phyloP scores from a whole-genome alignment of 2,329 filamentous ascomycete genomes.

The Hypoxylon sp. region DNA sequence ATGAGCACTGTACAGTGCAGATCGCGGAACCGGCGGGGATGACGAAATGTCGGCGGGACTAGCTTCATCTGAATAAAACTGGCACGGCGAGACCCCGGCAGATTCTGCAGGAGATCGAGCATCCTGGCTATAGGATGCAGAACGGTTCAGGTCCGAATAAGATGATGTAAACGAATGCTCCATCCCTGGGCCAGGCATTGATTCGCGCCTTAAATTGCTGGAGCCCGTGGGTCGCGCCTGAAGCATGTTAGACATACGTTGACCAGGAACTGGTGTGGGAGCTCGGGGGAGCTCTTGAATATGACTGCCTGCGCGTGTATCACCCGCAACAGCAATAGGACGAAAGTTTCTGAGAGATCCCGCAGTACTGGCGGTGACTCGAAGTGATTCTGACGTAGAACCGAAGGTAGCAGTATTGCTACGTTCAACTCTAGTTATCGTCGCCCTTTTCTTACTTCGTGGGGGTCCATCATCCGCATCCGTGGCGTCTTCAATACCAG shows the following conservation, averaged over 20 bases:
- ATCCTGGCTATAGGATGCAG: conserved; percentile 63
- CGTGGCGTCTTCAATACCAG: conserved; percentile 78
- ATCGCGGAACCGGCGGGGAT: conserved; percentile 85
- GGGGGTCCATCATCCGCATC: conserved; percentile 70
- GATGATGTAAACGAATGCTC: conserved; percentile 53
- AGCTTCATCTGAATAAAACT: conserved; percentile 66
- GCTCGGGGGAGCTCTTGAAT: conserved; percentile 81
- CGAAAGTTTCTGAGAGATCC: conserved; percentile 89
- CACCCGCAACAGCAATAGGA: conserved; percentile 72
- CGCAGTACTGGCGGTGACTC: conserved; percentile 91
- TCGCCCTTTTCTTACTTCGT: conserved; percentile 80
- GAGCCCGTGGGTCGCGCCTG: conserved; percentile 56
- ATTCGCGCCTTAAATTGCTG: conserved; percentile 73
- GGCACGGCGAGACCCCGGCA: conserved; percentile 65
- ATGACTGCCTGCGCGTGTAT: conserved; percentile 64
- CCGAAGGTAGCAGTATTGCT: conserved; percentile 81
- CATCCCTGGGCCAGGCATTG: conserved; percentile 68
- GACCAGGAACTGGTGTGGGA: conserved; percentile 80
- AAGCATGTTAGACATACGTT: conserved; percentile 50
- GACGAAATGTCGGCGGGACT: conserved; percentile 89
- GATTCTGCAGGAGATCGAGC: conserved; percentile 70
- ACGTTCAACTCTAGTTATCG: conserved; percentile 79
- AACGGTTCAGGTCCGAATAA: conserved; percentile 56
- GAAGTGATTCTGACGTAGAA: conserved; percentile 81
- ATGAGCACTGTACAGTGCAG: conserved; percentile 64